Base-by-base conservation (phyloP, 352 stramenopile genomes). In the Thalassiosira mediterranea region DNA sequence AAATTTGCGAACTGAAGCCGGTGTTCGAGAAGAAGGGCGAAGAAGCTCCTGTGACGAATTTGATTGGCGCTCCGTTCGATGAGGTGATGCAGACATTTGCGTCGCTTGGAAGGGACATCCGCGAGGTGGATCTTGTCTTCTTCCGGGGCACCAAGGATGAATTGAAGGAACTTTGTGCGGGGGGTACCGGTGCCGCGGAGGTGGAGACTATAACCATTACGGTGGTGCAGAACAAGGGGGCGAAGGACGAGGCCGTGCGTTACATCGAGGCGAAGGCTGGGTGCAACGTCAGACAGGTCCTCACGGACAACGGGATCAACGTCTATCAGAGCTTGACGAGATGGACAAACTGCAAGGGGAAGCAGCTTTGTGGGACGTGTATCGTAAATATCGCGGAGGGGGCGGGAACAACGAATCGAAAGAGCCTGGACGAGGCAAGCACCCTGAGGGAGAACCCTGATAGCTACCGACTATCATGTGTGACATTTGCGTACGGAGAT, bases 331-430 rank as follows among this genome's bases (percentile, higher is more conserved):
- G 79, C 52, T 26, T 94, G 4, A 94, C 91, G 19, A 58, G 88
- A 32, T 95, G 89, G 89, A 95, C 91, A 28, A 95, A 95, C 80
- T 95, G 91, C 70, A 94, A 94, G 56, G 90, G 90, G 25, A 94
- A 94, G 73, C 91, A 95, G 75, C 69, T 94, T 10, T 95, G 91
- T 79, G 91, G 91, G 34, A 95, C 91, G 8, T 95, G 91, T 54
- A 94, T 95, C 71, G 90, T 95, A 1, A 89, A 94, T 77, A 73
- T 95, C 44, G 40, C 76, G 5, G 84, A 88, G 15, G 90, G 90
- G 46, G 21, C 70, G 23, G 51, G 72, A 7, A 70, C 67, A 46
- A 94, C 87, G 11, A 95, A 91, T 51, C 77, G 88, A 13, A 93
- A 93, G 69, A 88, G 73, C 46, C 79, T 94, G 72, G 91, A 95